phyloP scores from a whole-genome alignment of 352 stramenopile species.

The Phytophthora crassamura region DNA sequence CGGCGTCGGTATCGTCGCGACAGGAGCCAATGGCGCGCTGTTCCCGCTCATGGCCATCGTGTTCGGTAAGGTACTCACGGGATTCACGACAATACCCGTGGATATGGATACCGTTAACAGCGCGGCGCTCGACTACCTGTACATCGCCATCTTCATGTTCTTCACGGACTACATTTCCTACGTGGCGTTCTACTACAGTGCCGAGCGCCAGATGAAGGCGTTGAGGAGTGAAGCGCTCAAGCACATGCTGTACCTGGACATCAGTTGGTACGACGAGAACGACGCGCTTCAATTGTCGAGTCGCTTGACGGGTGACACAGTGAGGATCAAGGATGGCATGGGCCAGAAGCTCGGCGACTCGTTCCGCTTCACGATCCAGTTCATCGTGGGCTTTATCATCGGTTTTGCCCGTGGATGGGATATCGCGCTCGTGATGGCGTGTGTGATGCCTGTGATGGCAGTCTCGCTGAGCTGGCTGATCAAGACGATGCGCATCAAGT shows the following conservation, averaged over 20 bases:
- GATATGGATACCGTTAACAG: slow-evolving; percentile 37
- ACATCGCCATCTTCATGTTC: slow-evolving; percentile 48
- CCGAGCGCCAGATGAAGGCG: slow-evolving; percentile 51
- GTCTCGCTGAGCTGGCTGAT: slow-evolving; percentile 45
- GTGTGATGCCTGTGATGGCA: slow-evolving; percentile 42
- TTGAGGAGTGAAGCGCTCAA: slow-evolving; percentile 40
- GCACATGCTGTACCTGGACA: slow-evolving; percentile 51
- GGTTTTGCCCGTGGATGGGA: slow-evolving; percentile 50
- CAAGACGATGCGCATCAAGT: slow-evolving; percentile 36
- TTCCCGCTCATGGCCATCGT: slow-evolving; percentile 55
- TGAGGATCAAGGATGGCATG: slow-evolving; percentile 57
- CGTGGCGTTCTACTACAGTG: slow-evolving; percentile 40
- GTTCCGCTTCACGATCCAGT: slow-evolving; percentile 42
- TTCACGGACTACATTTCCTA: slow-evolving; percentile 44
- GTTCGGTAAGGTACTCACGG: slow-evolving; percentile 44
- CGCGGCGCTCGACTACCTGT: slow-evolving; percentile 33
- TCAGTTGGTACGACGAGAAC: slow-evolving; percentile 52
- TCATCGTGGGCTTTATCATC: slow-evolving; percentile 47
- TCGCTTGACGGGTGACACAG: slow-evolving; percentile 39
- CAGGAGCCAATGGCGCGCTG: slow-evolving; percentile 40
- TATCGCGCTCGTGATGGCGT: slow-evolving; percentile 50
- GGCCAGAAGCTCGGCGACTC: slow-evolving; percentile 46
- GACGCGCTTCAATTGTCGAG: slow-evolving; percentile 39
- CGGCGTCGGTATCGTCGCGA: slow-evolving; percentile 23
- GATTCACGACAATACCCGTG: slow-evolving; percentile 34